phyloP scores from a whole-genome alignment of 441 rosid genomes.

The Mallotus repandus region DNA sequence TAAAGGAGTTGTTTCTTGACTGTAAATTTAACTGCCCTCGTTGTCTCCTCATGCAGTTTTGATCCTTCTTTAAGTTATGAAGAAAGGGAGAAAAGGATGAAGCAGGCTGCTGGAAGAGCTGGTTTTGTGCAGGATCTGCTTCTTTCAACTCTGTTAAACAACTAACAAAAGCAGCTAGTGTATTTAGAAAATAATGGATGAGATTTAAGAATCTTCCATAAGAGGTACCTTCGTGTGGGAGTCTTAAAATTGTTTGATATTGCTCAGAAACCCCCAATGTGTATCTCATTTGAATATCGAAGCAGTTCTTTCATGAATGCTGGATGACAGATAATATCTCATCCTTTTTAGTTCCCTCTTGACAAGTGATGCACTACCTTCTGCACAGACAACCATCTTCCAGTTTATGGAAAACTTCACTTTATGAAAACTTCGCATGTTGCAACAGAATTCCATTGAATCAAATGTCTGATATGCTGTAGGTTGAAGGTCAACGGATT shows the following conservation, averaged over 20 bases:
- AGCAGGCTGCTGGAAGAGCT: constrained; percentile 52
- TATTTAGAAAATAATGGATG: constrained; percentile 28
- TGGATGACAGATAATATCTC: constrained; percentile 14
- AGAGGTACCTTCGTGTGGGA: constrained; percentile 22
- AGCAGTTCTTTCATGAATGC: constrained; percentile 4
- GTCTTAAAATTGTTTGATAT: constrained; percentile 6
- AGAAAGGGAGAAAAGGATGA: constrained; percentile 54
- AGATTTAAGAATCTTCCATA: constrained; percentile 15
- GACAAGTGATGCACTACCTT: constrained; percentile 20
- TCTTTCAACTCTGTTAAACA: constrained; percentile 39
- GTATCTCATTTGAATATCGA: constrained; percentile 4
- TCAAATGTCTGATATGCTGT: neutral
- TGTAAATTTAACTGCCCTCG: neutral
- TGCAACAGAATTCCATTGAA: neutral
- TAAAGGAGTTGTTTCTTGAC: neutral
- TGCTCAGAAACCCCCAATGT: constrained; percentile 14
- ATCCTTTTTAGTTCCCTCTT: constrained; percentile 17
- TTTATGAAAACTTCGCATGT: constrained; percentile 9
- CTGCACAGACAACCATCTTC: constrained; percentile 21
- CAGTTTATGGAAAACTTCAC: constrained; percentile 11
- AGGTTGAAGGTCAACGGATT: too few species aligned
- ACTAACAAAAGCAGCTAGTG: constrained; percentile 32
- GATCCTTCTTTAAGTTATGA: constrained; percentile 57
- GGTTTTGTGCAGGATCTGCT: constrained; percentile 57
- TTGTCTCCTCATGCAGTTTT: constrained; percentile 33